phyloP scores from a whole-genome alignment of 768 basidiomycete genomes.

The Russula olivacea region DNA sequence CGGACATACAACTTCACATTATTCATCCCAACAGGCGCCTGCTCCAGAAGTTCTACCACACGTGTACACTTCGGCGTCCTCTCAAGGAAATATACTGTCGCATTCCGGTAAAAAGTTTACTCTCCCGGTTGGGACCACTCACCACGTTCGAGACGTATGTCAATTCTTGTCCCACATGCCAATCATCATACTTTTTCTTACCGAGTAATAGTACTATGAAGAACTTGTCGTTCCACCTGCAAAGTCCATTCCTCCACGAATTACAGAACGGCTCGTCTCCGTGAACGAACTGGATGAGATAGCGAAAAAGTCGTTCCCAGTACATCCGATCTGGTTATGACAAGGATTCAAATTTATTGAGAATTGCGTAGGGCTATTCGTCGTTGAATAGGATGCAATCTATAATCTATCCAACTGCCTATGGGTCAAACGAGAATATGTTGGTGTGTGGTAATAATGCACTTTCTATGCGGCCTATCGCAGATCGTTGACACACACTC shows the following conservation, averaged over 20 bases:
- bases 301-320: constrained; percentile 78
- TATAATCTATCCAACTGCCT: constrained; percentile 89
- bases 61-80: constrained; percentile 70
- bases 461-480: constrained; percentile 1
- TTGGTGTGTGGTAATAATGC: constrained; percentile 69
- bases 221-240: constrained; percentile 89
- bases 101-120: constrained; percentile 71
- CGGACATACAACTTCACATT: neutral
- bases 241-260: constrained; percentile 63
- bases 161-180: neutral
- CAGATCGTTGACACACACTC: neutral
- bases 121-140: constrained; percentile 76
- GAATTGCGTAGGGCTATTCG: constrained; percentile 60
- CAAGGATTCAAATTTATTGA: neutral
- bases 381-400: constrained; percentile 92
- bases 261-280: constrained; percentile 62
- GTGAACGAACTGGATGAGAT: constrained; percentile 72
- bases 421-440: constrained; percentile 94
- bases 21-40: constrained; percentile 37
- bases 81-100: constrained; percentile 61
- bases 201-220: constrained; percentile 44
- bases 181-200: neutral
- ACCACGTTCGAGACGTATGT: constrained; percentile 60
- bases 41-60: constrained; percentile 70
- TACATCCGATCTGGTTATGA: constrained; percentile 33